Conservation (phyloP, 2,329 filamentous ascomycete species). For the Dactylellina sp. region DNA sequence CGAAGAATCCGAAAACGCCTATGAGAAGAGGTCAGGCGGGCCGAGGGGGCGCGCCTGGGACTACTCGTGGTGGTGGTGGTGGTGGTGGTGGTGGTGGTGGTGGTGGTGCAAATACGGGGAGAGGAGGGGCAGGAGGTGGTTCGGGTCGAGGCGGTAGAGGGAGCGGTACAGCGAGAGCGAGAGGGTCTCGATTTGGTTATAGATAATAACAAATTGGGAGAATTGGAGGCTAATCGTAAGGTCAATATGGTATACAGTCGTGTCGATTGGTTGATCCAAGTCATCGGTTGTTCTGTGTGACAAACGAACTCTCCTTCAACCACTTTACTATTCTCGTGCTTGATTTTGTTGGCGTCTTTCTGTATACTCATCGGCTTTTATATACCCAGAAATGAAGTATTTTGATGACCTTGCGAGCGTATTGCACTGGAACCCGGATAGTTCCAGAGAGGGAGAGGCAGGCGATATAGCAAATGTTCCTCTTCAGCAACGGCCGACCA, state of each 20-base stretch:
- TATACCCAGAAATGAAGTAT: conserved; percentile 49
- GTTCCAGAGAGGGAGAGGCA: conserved; percentile 41
- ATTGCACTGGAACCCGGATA: conserved; percentile 44
- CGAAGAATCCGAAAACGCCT: conserved; percentile 47
- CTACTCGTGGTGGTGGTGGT: conserved; percentile 47
- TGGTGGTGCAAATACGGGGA: conserved; percentile 22
- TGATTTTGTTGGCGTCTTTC: conserved; percentile 22
- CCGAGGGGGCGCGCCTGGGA: conserved; percentile 14
- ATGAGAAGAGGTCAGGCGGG: conserved; percentile 37
- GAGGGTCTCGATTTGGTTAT: conserved; percentile 36
- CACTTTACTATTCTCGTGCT: conserved; percentile 3
- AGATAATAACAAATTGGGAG: conserved; percentile 22
- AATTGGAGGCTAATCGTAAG: background rate
- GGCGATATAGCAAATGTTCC: conserved; percentile 49
- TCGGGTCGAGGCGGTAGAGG: conserved; percentile 25
- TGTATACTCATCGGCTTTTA: conserved; percentile 9
- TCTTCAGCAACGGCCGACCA: conserved; percentile 36
- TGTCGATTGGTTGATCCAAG: background rate
- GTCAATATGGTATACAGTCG: background rate
- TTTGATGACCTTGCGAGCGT: conserved; percentile 47
- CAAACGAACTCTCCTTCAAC: conserved; percentile 20
- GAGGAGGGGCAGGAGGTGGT: conserved; percentile 20
- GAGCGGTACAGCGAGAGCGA: conserved; percentile 34
- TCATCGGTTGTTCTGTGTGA: background rate
- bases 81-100: no score